Base-by-base conservation (phyloP, 164 flowering plant species). In the Vitis cinerea region DNA sequence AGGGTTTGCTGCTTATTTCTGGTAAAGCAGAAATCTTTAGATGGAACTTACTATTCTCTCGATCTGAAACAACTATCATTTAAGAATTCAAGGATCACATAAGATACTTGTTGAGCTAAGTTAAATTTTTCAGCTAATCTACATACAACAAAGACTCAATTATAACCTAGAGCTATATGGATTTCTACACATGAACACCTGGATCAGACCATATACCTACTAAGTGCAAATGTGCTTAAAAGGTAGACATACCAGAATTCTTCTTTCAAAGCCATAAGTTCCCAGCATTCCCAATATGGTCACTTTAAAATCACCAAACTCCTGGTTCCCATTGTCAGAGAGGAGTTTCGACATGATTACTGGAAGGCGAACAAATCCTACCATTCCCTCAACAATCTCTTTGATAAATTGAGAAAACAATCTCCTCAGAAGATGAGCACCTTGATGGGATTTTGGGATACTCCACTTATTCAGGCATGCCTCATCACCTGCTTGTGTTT, bases 351-450 rank as follows among this genome's bases (percentile, higher is more conserved):
- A 78, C 97, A 95, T 91, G 80, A 95, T 89, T 17, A 82, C 72
- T 66, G 93, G 98, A 71, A 91, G 97, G 61, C 81, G 93, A 73
- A 93, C 90, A 84, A 90, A 88, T 69, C 98, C 98, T 67, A 93
- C 84, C 99, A 95, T 91, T 75, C 97, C 99, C 74, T 93, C 98
- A 71, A 95, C 91, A 64, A 95, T 88, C 77, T 89, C 94, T 77
- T 85, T 88, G 72, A 95, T 86, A 83, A 95, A 91, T 63, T 77
- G 85, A 71, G 95, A 88, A 64, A 91, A 79, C 75, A 95, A 66
- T 74, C 82, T 88, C 71, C 86, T 86, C 78, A 88, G 65, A 37
- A 88, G 72, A 59, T 72, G 82, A 75, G 85, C 83, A 78, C 79
- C 82, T 72, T 67, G 80, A 2, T 75, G 75, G 64, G 80, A 83